These are phyloP conservation scores for Abrus pulchellus DNA, from an alignment of 306 rosid genomes.

Conservation along the genomic window DNA sequence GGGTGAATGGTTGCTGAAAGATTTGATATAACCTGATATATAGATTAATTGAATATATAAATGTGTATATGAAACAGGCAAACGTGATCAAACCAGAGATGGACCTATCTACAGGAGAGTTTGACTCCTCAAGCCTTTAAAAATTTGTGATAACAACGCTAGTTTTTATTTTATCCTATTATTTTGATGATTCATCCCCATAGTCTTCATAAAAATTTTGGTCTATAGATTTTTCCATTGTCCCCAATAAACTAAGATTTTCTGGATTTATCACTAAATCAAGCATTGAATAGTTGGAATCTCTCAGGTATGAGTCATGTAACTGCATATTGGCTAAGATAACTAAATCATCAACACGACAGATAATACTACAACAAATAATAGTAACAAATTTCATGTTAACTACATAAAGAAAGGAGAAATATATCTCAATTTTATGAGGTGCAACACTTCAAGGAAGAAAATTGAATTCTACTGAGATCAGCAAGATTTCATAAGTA, in stretches of 20 bases:
- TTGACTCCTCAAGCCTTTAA: conserved; percentile 12
- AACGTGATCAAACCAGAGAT: conserved; percentile 28
- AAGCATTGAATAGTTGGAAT: conserved; percentile 12
- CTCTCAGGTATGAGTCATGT: background rate
- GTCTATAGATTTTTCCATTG: background rate
- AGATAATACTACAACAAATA: conserved; percentile 10
- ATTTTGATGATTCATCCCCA: background rate
- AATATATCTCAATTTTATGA: background rate
- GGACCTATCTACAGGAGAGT: background rate
- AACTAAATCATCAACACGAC: background rate
- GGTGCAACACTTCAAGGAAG: conserved; percentile 31
- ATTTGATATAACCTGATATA: conserved; percentile 82
- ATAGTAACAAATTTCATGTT: conserved; percentile 6
- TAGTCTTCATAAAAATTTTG: background rate
- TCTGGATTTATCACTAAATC: background rate
- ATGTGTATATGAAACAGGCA: background rate
- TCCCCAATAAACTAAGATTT: background rate
- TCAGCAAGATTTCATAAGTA: conserved; percentile 24
- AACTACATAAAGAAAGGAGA: conserved; percentile 9
- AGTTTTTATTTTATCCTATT: background rate
- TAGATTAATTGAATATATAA: conserved; percentile 28
- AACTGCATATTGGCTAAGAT: background rate
- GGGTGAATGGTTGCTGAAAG: conserved; percentile 75
- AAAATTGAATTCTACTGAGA: conserved; percentile 9
- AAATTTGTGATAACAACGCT: background rate